Base-by-base conservation (phyloP, 1,284 basidiomycete genomes). In the Ceratobasidium sp. region DNA sequence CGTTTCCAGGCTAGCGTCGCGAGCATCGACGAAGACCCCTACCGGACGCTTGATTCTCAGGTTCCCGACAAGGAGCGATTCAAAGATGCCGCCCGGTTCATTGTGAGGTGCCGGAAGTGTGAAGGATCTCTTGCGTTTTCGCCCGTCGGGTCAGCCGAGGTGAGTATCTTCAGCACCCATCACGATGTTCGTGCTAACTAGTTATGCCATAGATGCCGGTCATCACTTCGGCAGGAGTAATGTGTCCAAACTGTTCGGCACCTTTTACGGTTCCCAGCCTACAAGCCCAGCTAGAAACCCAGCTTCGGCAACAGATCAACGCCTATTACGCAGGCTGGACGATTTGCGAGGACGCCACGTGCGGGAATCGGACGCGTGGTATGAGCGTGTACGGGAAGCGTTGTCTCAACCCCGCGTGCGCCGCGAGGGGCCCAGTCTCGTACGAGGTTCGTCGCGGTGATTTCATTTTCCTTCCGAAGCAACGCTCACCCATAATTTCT, bases 301-400 rank as follows among this genome's bases (percentile, higher is more conserved):
- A 94, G 73, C 92, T 98, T 68, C 87, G 95, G 1, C 79, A 83
- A 1, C 86, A 87, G 73, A 91, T 99, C 62, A 80, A 82, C 2
- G 86, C 83, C 73, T 98, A 96, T 79, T 99, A 99, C 77, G 87
- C 96, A 74, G 88, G 89, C 5, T 95, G 92, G 91, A 90, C 87
- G 0, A 81, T 92, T 12, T 99, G 97, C 79, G 86, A 93, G 74
- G 96, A 98, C 73, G 82, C 87, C 32, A 90, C 88, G 1, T 99
- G 97, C 77, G 86, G 87, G 8, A 85, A 89, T 68, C 84, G 89
- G 22, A 95, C 95, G n/a, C 84, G 95, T 27, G 90, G 88, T 84
- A 94, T 97, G 88, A 84, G 92, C 47, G 94, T 98, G 0, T 97
- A 96, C 77, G 94, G 94, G 7, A 85, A 87, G 50, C 82, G 88